Evolutionary conservation across 1,284 basidiomycete genomes (phyloP).

Genomic region (Bondarzewia mesenterica): DNA sequence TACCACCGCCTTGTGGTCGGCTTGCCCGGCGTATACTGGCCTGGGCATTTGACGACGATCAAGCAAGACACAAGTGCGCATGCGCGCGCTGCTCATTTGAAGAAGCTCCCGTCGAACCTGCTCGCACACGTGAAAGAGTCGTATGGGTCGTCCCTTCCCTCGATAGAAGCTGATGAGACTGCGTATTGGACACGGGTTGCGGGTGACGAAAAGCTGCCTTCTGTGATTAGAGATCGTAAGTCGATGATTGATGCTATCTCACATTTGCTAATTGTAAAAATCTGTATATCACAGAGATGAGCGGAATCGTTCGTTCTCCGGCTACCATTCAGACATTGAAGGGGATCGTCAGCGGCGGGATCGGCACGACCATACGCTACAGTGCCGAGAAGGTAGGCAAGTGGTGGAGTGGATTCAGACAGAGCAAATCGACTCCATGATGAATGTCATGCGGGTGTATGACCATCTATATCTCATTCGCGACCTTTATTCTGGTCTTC

Average conservation of each 20-base stretch:
- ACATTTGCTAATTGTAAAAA: neutral
- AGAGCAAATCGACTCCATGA: neutral
- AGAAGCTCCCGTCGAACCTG: slow-evolving; percentile 68
- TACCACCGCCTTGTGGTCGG: slow-evolving; percentile 79
- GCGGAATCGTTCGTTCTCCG: slow-evolving; percentile 72
- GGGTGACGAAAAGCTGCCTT: slow-evolving; percentile 48
- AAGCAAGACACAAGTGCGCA: slow-evolving; percentile 65
- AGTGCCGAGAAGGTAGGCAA: slow-evolving; percentile 72
- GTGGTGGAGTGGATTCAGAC: slow-evolving; percentile 55
- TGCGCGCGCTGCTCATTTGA: slow-evolving; percentile 65
- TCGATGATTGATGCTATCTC: slow-evolving; percentile 12
- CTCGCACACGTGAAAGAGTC: slow-evolving; percentile 47
- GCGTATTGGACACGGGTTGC: slow-evolving; percentile 74
- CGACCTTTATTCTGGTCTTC: neutral
- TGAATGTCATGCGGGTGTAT: too few relatives aligned
- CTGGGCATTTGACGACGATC: slow-evolving; percentile 36
- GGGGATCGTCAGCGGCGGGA: slow-evolving; percentile 78
- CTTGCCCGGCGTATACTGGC: slow-evolving; percentile 71
- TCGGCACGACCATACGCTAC: slow-evolving; percentile 75
- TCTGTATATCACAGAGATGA: slow-evolving; percentile 41
- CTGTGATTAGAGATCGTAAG: slow-evolving; percentile 54
- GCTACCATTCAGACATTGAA: slow-evolving; percentile 83
- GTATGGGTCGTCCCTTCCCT: slow-evolving; percentile 30
- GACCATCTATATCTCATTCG: neutral
- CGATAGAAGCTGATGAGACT: slow-evolving; percentile 49